Evolutionary conservation across 1,284 basidiomycete genomes (phyloP).

Genomic region (Trametes hirsuta): DNA sequence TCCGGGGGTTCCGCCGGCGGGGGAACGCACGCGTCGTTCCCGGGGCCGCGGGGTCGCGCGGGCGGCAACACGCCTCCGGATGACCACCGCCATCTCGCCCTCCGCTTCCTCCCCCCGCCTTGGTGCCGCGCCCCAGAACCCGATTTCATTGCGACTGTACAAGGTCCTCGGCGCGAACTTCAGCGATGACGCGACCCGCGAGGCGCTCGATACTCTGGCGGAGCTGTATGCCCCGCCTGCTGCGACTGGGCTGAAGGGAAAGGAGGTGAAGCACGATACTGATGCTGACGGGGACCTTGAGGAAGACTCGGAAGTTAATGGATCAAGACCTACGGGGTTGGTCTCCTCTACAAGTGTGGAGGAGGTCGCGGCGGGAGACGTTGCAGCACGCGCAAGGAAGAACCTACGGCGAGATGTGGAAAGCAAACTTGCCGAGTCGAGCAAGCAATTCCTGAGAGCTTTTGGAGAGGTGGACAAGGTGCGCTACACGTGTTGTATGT

Average conservation of each 20-base stretch:
- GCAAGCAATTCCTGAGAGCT: slow-evolving; percentile 78
- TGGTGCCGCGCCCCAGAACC: slow-evolving; percentile 47
- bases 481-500: slow-evolving; percentile 33
- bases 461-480: slow-evolving; percentile 90
- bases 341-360: slow-evolving; percentile 25
- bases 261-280: slow-evolving; percentile 38
- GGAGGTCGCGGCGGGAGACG: slow-evolving; percentile 46
- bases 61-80: slow-evolving; percentile 12
- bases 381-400: slow-evolving; percentile 72
- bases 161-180: slow-evolving; percentile 87
- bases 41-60: slow-evolving; percentile 5
- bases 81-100: slow-evolving; percentile 29
- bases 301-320: slow-evolving; percentile 20
- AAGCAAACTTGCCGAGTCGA: slow-evolving; percentile 76
- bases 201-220: slow-evolving; percentile 84
- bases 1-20: background rate
- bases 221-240: slow-evolving; percentile 60
- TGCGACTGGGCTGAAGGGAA: slow-evolving; percentile 24
- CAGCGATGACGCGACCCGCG: slow-evolving; percentile 77
- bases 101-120: slow-evolving; percentile 25
- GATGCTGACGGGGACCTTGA: slow-evolving; percentile 32
- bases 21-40: background rate
- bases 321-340: slow-evolving; percentile 22
- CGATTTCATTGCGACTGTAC: slow-evolving; percentile 82
- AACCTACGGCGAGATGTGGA: slow-evolving; percentile 87